A percentile compares a stretch with the other conserved stretches of the same genome.
These are phyloP conservation scores for Erysimum cheiranthoides DNA, from an alignment of 345 rosid genomes.

Conservation along the genomic window DNA sequence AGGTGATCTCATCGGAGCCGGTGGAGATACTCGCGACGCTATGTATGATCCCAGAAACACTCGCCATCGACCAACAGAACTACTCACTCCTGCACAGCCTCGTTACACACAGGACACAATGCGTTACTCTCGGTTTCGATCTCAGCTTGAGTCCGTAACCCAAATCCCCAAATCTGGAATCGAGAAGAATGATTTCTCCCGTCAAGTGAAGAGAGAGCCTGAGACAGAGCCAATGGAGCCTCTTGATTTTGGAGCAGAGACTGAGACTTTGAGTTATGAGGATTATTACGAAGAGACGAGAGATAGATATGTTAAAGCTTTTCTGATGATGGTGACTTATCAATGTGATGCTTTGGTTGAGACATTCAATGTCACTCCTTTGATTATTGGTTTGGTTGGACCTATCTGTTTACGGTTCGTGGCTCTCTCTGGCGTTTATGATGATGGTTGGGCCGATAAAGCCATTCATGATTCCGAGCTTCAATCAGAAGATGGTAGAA, in stretches of 20 bases:
- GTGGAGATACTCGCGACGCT: slow-evolving; percentile 52
- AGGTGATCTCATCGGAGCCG: slow-evolving; percentile 60
- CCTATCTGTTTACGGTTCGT: slow-evolving; percentile 64
- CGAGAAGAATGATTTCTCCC: background rate
- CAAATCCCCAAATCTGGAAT: background rate
- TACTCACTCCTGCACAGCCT: slow-evolving; percentile 38
- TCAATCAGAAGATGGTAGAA: slow-evolving; percentile 48
- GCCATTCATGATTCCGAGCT: slow-evolving; percentile 60
- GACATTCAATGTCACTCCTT: slow-evolving; percentile 60
- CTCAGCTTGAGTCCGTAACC: slow-evolving; percentile 36
- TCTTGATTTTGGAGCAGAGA: slow-evolving; percentile 56
- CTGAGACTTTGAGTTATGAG: slow-evolving; percentile 48
- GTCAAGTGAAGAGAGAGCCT: slow-evolving; percentile 34
- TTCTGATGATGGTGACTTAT: slow-evolving; percentile 68
- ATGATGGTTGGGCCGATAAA: slow-evolving; percentile 69
- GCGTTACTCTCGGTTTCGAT: slow-evolving; percentile 54
- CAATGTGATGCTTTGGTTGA: slow-evolving; percentile 79
- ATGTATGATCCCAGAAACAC: slow-evolving; percentile 41
- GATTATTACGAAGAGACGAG: slow-evolving; percentile 70
- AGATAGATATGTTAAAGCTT: slow-evolving; percentile 69
- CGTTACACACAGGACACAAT: slow-evolving; percentile 22
- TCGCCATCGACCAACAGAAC: slow-evolving; percentile 41
- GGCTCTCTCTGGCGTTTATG: slow-evolving; percentile 55
- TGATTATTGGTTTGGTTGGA: slow-evolving; percentile 66
- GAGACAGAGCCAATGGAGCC: slow-evolving; percentile 55